Base-by-base conservation (phyloP, 805 yeast genomes). In the Candida nitratophila region DNA sequence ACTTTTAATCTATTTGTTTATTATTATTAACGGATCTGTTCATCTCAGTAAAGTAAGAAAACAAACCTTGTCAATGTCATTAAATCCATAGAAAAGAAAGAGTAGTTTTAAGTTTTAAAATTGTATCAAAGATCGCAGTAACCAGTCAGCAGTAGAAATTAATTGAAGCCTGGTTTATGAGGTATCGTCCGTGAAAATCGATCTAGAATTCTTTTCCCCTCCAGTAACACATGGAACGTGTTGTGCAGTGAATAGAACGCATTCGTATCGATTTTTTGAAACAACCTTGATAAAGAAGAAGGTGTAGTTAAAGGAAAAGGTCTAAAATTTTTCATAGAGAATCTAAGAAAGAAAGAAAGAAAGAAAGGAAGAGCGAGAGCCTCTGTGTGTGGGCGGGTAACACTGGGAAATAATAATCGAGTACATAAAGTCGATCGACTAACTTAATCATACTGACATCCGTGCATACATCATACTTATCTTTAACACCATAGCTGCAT, bases 191-290 rank as follows among this genome's bases (percentile, higher is more conserved):
- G 52, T 60, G 66, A 51, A 47, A 50, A 34, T 44, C 59, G 52
- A 42, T 36, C 67, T 69, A 65, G 54, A 68, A 54, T 56, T 59
- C 71, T 64, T 66, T 67, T 67, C 71, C 71, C 71, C 71, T 67
- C 71, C 70, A 63, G 50, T 65, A 68, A 56, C 53, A 64, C 64
- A 66, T 52, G 37, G 39, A 47, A 49, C 47, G 59, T 56, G 54
- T 56, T 66, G 66, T 63, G 70, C 71, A 67, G 71, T 67, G 70
- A 66, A 67, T 67, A 64, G 71, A 62, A 57, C 58, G 69, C 71
- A 55, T 56, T 64, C 68, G 70, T 66, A 65, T 66, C 70, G 54
- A 41, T 5, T 33, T 47, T 45, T 41, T 33, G 26, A 54, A 50
- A n/a, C 31, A 6, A 17, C 4, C 15, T 3, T 12, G 5, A 8